Conservation (phyloP, 169 alveolate species). For the Eimeria brunetti region DNA sequence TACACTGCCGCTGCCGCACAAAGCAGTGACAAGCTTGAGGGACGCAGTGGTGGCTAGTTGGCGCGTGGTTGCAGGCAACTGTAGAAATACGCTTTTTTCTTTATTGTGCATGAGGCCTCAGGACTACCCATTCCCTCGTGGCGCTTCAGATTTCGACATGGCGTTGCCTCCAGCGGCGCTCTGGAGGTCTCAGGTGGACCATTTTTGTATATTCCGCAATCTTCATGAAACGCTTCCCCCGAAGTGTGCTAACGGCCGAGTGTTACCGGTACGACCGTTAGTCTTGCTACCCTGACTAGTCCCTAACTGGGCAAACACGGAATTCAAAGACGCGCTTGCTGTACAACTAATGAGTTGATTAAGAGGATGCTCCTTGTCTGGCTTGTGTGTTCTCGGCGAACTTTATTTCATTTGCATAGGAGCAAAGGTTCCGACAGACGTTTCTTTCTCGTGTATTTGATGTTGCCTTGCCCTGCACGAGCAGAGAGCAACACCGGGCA, state of each 20-base stretch:
- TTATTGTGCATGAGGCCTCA: neutral
- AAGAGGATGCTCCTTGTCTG: neutral
- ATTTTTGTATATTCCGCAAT: conserved; percentile 74
- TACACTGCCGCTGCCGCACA: neutral
- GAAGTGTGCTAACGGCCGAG: conserved; percentile 29
- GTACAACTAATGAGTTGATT: neutral
- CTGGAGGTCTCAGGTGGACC: conserved; percentile 81
- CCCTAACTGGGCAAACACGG: neutral
- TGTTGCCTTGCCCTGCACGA: conserved; percentile 73
- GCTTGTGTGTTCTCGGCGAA: neutral
- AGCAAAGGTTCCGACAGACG: conserved; percentile 61
- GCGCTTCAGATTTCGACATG: conserved; percentile 69
- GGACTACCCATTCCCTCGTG: conserved; percentile 77
- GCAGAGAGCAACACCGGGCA: conserved; percentile 63
- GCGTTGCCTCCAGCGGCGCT: conserved; percentile 65
- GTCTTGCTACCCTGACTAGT: neutral
- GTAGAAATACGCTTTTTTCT: neutral
- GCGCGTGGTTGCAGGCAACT: neutral
- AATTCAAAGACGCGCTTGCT: neutral
- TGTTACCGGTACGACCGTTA: conserved; percentile 15
- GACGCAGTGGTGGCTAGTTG: neutral
- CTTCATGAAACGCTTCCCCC: conserved; percentile 80
- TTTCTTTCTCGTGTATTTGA: conserved; percentile 71
- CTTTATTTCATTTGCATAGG: conserved; percentile 40
- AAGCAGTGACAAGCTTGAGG: neutral